phyloP scores from a whole-genome alignment of 768 basidiomycete genomes.

The Symmetrospora coprosmae region DNA sequence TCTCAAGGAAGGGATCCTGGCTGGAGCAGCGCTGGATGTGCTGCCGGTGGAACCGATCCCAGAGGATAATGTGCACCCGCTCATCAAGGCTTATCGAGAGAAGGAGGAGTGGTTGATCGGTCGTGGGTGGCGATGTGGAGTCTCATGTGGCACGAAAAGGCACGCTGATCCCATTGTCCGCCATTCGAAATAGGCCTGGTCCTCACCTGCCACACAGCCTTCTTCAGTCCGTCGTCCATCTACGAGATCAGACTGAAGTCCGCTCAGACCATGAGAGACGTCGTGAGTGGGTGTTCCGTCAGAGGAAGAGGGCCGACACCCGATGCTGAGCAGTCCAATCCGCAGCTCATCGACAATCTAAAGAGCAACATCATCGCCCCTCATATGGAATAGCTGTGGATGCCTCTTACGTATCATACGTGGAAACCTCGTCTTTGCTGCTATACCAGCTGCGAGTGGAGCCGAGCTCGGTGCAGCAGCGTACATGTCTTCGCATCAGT shows the following conservation, averaged over 20 bases:
- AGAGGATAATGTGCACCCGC: conserved; percentile 21
- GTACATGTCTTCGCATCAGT: no score
- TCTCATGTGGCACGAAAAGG: not conserved
- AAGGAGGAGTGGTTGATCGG: conserved; percentile 28
- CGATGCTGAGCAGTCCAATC: not conserved
- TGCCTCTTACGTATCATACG: no score
- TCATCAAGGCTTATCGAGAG: conserved; percentile 26
- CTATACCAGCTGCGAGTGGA: no score
- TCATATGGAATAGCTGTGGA: not conserved
- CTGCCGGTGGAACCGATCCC: conserved; percentile 28
- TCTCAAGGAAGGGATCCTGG: conserved; percentile 23
- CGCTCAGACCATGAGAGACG: conserved; percentile 25
- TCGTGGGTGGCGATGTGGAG: not conserved
- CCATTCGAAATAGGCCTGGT: no score
- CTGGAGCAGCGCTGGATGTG: conserved; percentile 29
- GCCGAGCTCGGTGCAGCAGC: no score
- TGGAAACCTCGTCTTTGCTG: no score
- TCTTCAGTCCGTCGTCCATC: conserved; percentile 22
- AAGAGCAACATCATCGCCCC: conserved; percentile 12
- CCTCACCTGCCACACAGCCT: conserved; percentile 28
- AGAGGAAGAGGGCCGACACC: not conserved
- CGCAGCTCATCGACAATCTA: not conserved
- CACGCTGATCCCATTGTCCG: not conserved
- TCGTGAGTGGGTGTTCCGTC: not conserved
- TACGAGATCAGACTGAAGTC: conserved; percentile 25